Base-by-base conservation (phyloP, 1,139 yeast species). In the Martiniozyma asiatica region DNA sequence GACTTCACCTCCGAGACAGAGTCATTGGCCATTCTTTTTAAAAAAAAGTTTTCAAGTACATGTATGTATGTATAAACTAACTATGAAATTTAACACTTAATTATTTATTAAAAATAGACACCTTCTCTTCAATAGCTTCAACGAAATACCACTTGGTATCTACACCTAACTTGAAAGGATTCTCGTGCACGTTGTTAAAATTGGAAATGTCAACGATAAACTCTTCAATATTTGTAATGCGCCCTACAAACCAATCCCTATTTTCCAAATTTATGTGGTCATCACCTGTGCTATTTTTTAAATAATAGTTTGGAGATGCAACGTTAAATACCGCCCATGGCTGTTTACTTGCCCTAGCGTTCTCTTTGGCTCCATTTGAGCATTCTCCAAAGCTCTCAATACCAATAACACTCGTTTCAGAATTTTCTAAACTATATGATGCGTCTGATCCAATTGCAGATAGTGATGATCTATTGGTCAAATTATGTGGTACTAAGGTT, bases 321-420 rank as follows among this genome's bases (percentile, higher is more conserved):
- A 77, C 67, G 43, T 80, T 80, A 56, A 81, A 81, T 0, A 89
- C 89, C 0, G 92, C 89, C 93, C 94, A 81, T 3, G 87, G 81
- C 38, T 73, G 76, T 38, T 42, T 27, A 4, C 29, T 12, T 8
- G 19, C 14, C 8, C 9, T 17, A 8, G 12, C 14, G 8, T n/a
- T 25, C 5, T 11, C 24, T 1, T 18, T 25, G 7, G 19, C 26
- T 8, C 20, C 25, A 8, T 20, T 32, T 3, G 20, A 28, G 9
- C 24, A 23, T 2, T 31, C 18, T 14, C 22, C 17, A 8, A 21
- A 14, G 14, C 28, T 29, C 14, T 29, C 32, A 10, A 22, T 9
- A 3, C 28, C 32, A 15, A 24, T 17, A 6, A 29, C 10, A 17
- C 32, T 29, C 13, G 19, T 23, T 13, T 29, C 32, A 4, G 32